Conservation (phyloP, 2,329 filamentous ascomycete genomes). For the Stromatinia cepivora region DNA sequence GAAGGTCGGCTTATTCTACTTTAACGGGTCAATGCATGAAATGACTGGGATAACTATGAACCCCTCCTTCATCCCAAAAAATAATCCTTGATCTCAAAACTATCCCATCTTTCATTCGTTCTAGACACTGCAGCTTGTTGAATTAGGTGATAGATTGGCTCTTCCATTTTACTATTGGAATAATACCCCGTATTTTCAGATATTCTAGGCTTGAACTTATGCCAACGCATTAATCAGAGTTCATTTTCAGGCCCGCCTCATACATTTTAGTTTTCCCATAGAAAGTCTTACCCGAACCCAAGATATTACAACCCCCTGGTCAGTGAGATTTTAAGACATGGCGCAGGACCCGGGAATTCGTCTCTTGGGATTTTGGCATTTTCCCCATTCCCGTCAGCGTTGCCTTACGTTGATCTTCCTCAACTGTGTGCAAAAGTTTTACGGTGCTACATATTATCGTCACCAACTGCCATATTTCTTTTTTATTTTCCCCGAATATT, state of each 20-base stretch:
- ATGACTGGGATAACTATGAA: conserved; percentile 17
- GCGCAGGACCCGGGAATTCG: conserved; percentile 20
- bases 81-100: neutral
- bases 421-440: neutral
- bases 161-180: neutral
- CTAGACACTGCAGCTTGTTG: neutral
- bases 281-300: conserved; percentile 1
- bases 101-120: neutral
- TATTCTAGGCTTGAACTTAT: conserved; percentile 9
- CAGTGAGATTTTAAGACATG: conserved; percentile 24
- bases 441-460: neutral
- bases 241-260: neutral
- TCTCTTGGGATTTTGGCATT: conserved; percentile 22
- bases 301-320: conserved; percentile 10
- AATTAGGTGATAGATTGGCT: neutral
- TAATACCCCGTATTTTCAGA: neutral
- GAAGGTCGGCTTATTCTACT: conserved; percentile 17
- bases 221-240: conserved; percentile 20
- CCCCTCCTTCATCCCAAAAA: neutral
- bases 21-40: conserved; percentile 23
- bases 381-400: conserved; percentile 13
- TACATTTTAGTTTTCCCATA: conserved; percentile 11
- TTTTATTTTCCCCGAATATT: neutral
- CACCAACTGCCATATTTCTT: too few species aligned
- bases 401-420: neutral